Percentiles rank a stretch among this genome's conserved stretches.
Conservation (phyloP, 108 stramenopile genomes). For the Schizochytrium sp. region DNA sequence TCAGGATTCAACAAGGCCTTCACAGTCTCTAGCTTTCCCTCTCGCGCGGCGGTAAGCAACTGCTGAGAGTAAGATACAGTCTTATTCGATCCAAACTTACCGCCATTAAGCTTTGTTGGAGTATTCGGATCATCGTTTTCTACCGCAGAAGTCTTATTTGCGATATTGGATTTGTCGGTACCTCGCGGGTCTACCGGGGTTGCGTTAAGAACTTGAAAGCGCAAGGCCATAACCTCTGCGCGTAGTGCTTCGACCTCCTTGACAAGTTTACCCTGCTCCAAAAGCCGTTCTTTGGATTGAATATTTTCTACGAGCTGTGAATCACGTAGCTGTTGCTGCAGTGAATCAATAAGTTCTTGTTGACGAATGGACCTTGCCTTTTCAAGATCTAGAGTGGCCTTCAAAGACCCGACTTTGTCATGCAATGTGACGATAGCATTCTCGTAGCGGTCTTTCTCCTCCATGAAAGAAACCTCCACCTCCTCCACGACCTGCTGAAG, state of each 20-base stretch:
- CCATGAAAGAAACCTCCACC: not conserved
- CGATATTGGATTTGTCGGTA: not conserved
- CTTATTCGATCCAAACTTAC: not conserved
- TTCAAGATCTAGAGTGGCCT: constrained; percentile 38
- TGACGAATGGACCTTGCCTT: constrained; percentile 39
- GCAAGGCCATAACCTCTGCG: constrained; percentile 52
- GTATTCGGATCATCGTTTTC: constrained; percentile 35
- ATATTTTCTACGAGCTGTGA: constrained; percentile 50
- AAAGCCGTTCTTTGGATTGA: constrained; percentile 33
- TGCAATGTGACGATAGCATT: constrained; percentile 23
- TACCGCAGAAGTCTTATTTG: not conserved
- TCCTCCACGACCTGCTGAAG: constrained; percentile 44
- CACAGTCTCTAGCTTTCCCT: constrained; percentile 31
- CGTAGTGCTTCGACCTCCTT: constrained; percentile 53
- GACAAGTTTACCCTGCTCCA: constrained; percentile 55
- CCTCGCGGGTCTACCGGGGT: too few relatives aligned
- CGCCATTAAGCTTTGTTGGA: not conserved
- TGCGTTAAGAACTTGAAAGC: constrained; percentile 46
- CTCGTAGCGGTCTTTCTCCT: constrained; percentile 34
- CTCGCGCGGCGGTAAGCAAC: not conserved
- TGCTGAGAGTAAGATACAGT: constrained; percentile 43
- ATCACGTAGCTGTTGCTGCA: constrained; percentile 53
- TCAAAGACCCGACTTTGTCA: constrained; percentile 21
- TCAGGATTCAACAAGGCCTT: constrained; percentile 36
- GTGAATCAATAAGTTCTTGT: constrained; percentile 14